phyloP scores from a whole-genome alignment of 768 basidiomycete genomes.

The Lactifluus subvellereus region DNA sequence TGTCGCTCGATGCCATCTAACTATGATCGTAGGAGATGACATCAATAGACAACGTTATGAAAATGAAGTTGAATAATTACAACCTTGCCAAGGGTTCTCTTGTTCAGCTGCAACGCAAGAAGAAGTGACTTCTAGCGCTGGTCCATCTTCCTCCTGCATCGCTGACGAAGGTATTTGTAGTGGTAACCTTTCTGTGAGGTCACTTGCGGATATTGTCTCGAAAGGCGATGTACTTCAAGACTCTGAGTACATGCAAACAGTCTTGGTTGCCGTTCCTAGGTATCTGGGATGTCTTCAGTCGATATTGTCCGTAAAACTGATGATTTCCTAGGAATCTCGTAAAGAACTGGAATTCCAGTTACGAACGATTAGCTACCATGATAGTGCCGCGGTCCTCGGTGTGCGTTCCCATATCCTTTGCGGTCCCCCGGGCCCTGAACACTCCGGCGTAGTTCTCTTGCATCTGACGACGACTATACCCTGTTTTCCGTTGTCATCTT shows the following conservation, averaged over 20 bases:
- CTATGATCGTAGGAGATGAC: slow-evolving; percentile 68
- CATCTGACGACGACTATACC: slow-evolving; percentile 83
- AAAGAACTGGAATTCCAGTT: slow-evolving; percentile 87
- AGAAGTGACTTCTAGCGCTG: slow-evolving; percentile 49
- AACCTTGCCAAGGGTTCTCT: slow-evolving; percentile 91
- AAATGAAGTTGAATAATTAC: slow-evolving; percentile 85
- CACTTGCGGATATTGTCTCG: slow-evolving; percentile 78
- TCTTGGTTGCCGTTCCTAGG: slow-evolving; percentile 93
- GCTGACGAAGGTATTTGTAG: slow-evolving; percentile 36
- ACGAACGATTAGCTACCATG: slow-evolving; percentile 84
- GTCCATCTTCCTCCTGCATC: slow-evolving; percentile 12
- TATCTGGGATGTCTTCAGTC: slow-evolving; percentile 34
- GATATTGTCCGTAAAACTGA: not conserved
- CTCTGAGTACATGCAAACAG: slow-evolving; percentile 90
- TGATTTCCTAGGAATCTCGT: slow-evolving; percentile 50
- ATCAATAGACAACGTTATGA: slow-evolving; percentile 92
- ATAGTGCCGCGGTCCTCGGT: slow-evolving; percentile 88
- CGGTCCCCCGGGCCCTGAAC: not conserved
- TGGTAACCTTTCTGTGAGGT: slow-evolving; percentile 90
- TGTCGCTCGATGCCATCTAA: slow-evolving; percentile 11
- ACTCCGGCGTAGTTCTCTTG: slow-evolving; percentile 48
- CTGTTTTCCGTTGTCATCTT: slow-evolving; percentile 86
- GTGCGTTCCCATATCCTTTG: slow-evolving; percentile 42
- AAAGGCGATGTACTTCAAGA: slow-evolving; percentile 77
- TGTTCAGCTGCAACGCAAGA: slow-evolving; percentile 89